phyloP scores from a whole-genome alignment of 176 grass and related monocot species.

The Oryza glumipatula region DNA sequence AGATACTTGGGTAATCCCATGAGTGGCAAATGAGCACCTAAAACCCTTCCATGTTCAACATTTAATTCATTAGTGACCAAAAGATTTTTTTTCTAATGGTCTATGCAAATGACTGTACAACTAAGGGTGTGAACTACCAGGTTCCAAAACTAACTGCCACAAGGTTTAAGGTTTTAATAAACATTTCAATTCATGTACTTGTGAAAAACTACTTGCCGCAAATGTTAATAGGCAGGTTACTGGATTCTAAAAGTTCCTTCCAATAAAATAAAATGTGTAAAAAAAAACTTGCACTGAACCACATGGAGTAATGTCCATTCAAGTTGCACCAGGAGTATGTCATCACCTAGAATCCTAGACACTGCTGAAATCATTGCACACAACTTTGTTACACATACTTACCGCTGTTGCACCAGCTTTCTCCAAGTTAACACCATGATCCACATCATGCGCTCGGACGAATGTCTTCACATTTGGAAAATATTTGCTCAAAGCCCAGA shows the following conservation, averaged over 20 bases:
- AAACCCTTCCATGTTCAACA: neutral
- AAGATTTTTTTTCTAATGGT: neutral
- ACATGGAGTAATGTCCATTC: neutral
- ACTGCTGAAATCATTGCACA: neutral
- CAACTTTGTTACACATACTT: constrained; percentile 47
- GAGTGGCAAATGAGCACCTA: neutral
- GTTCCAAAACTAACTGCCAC: neutral
- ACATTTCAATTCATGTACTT: constrained; percentile 16
- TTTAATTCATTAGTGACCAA: neutral
- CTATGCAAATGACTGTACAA: neutral
- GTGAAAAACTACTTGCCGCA: neutral
- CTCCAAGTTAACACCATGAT: constrained; percentile 98
- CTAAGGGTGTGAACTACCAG: neutral
- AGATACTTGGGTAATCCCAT: neutral
- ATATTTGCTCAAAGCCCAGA: constrained; percentile 98
- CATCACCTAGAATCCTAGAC: neutral
- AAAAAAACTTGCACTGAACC: neutral
- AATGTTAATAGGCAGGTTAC: constrained; percentile 28
- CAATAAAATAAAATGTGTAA: constrained; percentile 12
- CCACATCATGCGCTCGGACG: constrained; percentile 97
- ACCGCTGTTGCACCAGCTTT: constrained; percentile 95
- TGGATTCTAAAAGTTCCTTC: constrained; percentile 1
- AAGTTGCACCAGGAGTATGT: constrained; percentile 15
- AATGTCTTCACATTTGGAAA: constrained; percentile 97
- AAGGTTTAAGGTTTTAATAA: neutral